These are phyloP conservation scores for Cyclotella cryptica DNA, from an alignment of 108 stramenopile genomes.

Conservation along the genomic window DNA sequence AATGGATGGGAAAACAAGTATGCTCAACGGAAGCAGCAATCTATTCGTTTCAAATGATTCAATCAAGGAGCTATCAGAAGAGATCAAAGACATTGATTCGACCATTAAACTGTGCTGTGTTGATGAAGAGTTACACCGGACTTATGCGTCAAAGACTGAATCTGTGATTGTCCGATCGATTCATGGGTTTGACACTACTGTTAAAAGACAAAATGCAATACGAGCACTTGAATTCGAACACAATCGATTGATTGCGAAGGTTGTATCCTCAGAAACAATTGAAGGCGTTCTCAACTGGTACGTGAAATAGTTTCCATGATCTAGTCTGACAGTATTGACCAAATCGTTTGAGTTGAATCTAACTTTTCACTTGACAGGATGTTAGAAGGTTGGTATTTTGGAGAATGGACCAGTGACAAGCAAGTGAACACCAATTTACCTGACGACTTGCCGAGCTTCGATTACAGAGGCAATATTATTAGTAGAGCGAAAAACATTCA, in stretches of 20 bases:
- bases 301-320: background rate
- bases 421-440: background rate
- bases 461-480: conserved; percentile 18
- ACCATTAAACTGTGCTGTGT: conserved; percentile 11
- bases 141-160: conserved; percentile 21
- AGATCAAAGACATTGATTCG: conserved; percentile 26
- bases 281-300: conserved; percentile 40
- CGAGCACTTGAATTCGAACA: conserved; percentile 41
- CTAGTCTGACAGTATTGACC: background rate
- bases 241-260: conserved; percentile 25
- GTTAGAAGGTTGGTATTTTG: conserved; percentile 53
- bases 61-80: conserved; percentile 24
- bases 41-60: conserved; percentile 20
- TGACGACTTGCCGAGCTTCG: conserved; percentile 10
- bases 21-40: conserved; percentile 18
- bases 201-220: conserved; percentile 36
- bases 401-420: conserved; percentile 21
- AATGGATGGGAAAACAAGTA: background rate
- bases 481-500: conserved; percentile 28
- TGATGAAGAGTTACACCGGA: conserved; percentile 35
- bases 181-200: conserved; percentile 34
- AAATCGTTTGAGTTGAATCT: background rate
- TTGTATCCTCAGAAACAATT: conserved; percentile 21
- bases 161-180: conserved; percentile 34
- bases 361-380: conserved; percentile 20